Percentiles rank a stretch among this genome's conserved stretches.
Evolutionary conservation across 768 basidiomycete species (phyloP).

Genomic region (Boletus subcaerulescens): DNA sequence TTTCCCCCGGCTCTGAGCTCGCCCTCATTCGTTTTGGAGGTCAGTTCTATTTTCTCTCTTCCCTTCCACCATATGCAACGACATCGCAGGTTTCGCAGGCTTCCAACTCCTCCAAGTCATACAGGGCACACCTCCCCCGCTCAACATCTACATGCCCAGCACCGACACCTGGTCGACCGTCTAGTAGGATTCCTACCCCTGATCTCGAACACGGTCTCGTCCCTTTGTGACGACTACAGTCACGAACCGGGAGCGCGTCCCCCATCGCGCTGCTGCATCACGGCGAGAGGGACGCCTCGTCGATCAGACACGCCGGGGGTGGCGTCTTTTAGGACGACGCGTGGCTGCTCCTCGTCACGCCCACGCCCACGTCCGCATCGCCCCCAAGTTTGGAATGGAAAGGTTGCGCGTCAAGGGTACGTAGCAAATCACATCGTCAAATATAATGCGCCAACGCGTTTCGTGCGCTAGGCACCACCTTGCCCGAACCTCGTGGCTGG

Average conservation of each 20-base stretch:
- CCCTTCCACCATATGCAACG: not conserved
- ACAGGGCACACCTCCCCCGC: constrained; percentile 10
- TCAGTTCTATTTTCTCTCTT: not conserved
- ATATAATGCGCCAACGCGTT: too few relatives aligned
- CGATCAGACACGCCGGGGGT: too few relatives aligned
- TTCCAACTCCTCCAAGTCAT: constrained; percentile 7
- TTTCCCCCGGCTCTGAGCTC: constrained; percentile 4
- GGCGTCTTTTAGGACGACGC: constrained; percentile 28
- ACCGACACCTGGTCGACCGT: constrained; percentile 22
- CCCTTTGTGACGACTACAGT: constrained; percentile 12
- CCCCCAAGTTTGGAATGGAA: constrained; percentile 22
- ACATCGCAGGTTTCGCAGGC: constrained; percentile 33
- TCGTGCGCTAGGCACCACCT: too few relatives aligned
- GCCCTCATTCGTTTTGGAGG: constrained; percentile 40
- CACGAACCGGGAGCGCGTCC: not conserved
- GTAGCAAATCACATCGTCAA: not conserved
- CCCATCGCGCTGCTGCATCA: constrained; percentile 35
- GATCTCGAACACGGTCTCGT: constrained; percentile 32
- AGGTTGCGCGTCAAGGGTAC: constrained; percentile 15
- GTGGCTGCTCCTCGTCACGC: constrained; percentile 22
- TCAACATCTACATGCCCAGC: constrained; percentile 25
- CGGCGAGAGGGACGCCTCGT: constrained; percentile 36
- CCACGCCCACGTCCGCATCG: too few relatives aligned
- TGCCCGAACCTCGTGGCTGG: constrained; percentile 42
- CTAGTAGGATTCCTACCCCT: constrained; percentile 18